Evolutionary conservation across 345 rosid species (phyloP).

Genomic region (Salix suchowensis): DNA sequence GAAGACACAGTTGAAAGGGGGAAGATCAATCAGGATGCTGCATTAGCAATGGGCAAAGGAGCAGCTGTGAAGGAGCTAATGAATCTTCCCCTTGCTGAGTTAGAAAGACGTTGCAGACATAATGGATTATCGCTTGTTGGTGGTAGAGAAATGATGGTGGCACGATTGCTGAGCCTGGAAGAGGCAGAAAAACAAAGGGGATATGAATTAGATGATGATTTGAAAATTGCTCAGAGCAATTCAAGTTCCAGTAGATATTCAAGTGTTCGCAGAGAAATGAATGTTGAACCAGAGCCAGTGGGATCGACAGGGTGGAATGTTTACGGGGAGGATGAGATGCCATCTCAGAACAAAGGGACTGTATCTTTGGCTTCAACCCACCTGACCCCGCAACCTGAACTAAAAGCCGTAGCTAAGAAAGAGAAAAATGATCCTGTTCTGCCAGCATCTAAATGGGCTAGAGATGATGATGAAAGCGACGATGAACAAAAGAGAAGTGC

Average conservation of each 20-base stretch:
- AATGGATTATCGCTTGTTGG: slow-evolving; percentile 96
- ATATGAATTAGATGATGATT: slow-evolving; percentile 69
- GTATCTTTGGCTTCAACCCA: slow-evolving; percentile 35
- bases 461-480: slow-evolving; percentile 86
- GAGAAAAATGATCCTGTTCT: slow-evolving; percentile 74
- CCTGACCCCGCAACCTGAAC: slow-evolving; percentile 63
- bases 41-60: slow-evolving; percentile 91
- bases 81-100: slow-evolving; percentile 83
- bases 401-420: slow-evolving; percentile 53
- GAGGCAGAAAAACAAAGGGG: slow-evolving; percentile 91
- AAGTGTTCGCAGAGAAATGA: slow-evolving; percentile 48
- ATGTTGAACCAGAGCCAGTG: slow-evolving; percentile 41
- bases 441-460: slow-evolving; percentile 95
- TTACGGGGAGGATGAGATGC: slow-evolving; percentile 45
- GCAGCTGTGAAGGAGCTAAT: slow-evolving; percentile 88
- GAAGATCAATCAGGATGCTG: slow-evolving; percentile 71
- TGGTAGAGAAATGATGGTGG: slow-evolving; percentile 97
- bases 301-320: slow-evolving; percentile 43
- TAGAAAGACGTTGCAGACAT: slow-evolving; percentile 95
- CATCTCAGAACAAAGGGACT: slow-evolving; percentile 38
- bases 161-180: slow-evolving; percentile 84
- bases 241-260: slow-evolving; percentile 45
- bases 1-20: slow-evolving; percentile 44
- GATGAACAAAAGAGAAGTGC: slow-evolving; percentile 67
- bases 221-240: slow-evolving; percentile 53